Evolutionary conservation across 176 grass and related monocot species (phyloP).

Genomic region (Aegilops longissima): DNA sequence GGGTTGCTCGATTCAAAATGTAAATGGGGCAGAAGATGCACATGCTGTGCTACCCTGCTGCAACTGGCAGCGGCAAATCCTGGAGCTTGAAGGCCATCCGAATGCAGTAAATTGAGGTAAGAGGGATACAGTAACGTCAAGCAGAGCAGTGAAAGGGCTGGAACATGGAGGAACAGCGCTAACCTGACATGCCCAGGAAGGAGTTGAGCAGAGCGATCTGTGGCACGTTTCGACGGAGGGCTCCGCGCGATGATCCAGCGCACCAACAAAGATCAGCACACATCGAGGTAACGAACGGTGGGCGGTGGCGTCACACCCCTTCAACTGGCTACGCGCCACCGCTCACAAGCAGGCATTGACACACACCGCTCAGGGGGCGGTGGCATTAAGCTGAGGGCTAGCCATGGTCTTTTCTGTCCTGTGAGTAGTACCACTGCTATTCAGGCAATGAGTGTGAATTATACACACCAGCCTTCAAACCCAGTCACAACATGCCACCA

Average conservation of each 20-base stretch:
- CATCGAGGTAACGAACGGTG: not conserved
- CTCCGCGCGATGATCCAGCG: no score
- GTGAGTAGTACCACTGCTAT: not conserved
- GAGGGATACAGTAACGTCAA: constrained; percentile 31
- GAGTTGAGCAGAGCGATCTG: not conserved
- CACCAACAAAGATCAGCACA: no score
- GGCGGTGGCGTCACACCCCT: not conserved
- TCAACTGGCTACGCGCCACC: not conserved
- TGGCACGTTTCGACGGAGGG: not conserved
- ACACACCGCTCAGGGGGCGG: not conserved
- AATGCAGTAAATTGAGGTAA: constrained; percentile 11
- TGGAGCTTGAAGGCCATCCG: not conserved
- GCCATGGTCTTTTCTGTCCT: not conserved
- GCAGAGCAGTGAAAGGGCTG: constrained; percentile 26
- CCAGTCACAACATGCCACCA: not conserved
- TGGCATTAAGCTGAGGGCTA: not conserved
- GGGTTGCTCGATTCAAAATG: not conserved
- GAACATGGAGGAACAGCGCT: not conserved
- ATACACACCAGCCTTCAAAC: not conserved
- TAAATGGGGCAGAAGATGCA: not conserved
- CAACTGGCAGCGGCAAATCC: not conserved
- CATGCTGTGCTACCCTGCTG: not conserved
- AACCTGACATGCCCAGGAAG: not conserved
- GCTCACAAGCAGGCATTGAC: not conserved
- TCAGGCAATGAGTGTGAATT: not conserved